Evolutionary conservation across 257 asterid genomes (phyloP), one percentile per base, ranked within the genome.

Genomic region (Solanum chilense): DNA sequence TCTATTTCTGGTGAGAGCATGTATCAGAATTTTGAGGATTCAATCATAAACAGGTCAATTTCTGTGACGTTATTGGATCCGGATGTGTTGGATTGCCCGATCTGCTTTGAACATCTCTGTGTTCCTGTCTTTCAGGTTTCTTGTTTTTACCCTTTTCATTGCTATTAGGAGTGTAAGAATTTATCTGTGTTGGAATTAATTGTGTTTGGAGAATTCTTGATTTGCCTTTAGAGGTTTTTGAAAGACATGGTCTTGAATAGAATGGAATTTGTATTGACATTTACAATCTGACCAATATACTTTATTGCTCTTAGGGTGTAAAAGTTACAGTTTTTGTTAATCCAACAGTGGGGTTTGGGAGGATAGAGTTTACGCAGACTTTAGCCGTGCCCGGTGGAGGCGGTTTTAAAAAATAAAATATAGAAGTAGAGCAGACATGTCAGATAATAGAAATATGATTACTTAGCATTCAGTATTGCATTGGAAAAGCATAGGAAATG

Each of bases 31-130:
- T 16, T 73, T 52, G 91, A 69, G 80, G 86, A 69, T 35, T 45
- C 74, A 33, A 62, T 60, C 23, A 31, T 52, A 45, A 86, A 86
- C n/a, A 90, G 86, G 66, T 86, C 90, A 11, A 37, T 93, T 88
- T 56, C 89, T 4, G 91, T 93, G 31, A 91, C 87, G 49, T 88
- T 94, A 11, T 84, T 92, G 35, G 98, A 96, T 87, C 91, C 95
- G 68, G 97, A 92, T 87, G 94, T 95, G 78, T 89, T 95, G 89
- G 95, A 95, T 89, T 96, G 98, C 87, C 94, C 98, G 20, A 90
- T 92, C 85, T 96, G 98, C 86, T 83, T 85, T 71, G 94, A 91
- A 15, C 88, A 94, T 69, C 95, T 96, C n/a, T 83, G 85, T 86
- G 62, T 89, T 44, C 98, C 98, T 45, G 96, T 94, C 25, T 96